These are phyloP conservation scores for Saturnispora halmiae DNA, from an alignment of 805 yeast species.

Conservation along the genomic window DNA sequence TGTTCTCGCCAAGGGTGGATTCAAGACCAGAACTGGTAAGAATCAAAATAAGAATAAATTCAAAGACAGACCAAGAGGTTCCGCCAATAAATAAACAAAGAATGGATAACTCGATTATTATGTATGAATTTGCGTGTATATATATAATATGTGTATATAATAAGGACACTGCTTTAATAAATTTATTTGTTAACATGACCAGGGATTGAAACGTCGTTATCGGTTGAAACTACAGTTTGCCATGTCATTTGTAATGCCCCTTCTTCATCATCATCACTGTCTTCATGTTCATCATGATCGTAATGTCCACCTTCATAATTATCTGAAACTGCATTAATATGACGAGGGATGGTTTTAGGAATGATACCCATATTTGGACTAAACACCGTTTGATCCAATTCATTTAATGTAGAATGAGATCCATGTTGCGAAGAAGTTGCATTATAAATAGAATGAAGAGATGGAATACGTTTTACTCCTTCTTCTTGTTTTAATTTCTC, in stretches of 20 bases:
- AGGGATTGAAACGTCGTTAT: conserved; percentile 8
- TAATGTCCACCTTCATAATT: neutral
- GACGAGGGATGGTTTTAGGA: conserved; percentile 2
- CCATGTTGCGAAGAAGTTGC: conserved; percentile 8
- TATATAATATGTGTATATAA: neutral
- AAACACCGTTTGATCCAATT: conserved; percentile 6
- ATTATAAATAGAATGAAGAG: conserved; percentile 8
- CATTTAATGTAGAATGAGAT: conserved; percentile 5
- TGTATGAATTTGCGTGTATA: neutral
- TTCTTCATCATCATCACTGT: conserved; percentile 6
- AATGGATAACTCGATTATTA: neutral
- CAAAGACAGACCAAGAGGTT: conserved; percentile 82
- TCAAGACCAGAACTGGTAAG: conserved; percentile 89
- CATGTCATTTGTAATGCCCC: conserved; percentile 9
- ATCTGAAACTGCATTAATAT: conserved; percentile 5
- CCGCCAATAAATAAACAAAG: conserved; percentile 12
- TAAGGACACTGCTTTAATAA: neutral
- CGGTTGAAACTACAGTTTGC: conserved; percentile 9
- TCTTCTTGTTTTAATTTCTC: conserved; percentile 7
- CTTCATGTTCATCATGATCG: conserved; percentile 6
- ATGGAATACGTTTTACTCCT: conserved; percentile 1
- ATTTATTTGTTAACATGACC: conserved; percentile 6
- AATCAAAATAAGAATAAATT: conserved; percentile 76
- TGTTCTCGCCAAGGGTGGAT: conserved; percentile 78
- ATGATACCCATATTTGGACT: conserved; percentile 7